Percentiles rank a stretch among this genome's conserved stretches.
These are phyloP conservation scores for Aspergillus biplanus DNA, from an alignment of 495 filamentous ascomycete species.

Conservation along the genomic window DNA sequence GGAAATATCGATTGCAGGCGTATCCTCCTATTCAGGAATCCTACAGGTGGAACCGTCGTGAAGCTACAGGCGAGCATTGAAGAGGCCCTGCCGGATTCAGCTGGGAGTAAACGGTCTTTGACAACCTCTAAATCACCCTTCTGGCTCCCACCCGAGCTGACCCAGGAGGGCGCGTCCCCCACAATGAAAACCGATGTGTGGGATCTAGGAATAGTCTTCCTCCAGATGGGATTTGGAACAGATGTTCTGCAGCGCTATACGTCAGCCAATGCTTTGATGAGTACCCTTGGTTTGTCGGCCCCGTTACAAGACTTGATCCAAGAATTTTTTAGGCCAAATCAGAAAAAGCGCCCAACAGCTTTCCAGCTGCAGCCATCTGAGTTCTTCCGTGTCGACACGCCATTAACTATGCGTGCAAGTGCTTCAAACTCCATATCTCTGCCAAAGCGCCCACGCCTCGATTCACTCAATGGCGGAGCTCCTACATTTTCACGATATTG, in stretches of 20 bases:
- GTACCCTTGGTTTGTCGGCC: conserved; percentile 66
- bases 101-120: conserved; percentile 43
- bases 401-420: conserved; percentile 44
- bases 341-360: conserved; percentile 82
- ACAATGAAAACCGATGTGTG: conserved; percentile 90
- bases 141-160: conserved; percentile 83
- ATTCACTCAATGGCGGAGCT: conserved; percentile 43
- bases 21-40: conserved; percentile 62
- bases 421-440: conserved; percentile 45
- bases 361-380: conserved; percentile 90
- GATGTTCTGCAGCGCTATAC: conserved; percentile 74
- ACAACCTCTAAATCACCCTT: conserved; percentile 71
- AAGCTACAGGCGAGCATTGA: conserved; percentile 49
- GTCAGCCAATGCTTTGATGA: conserved; percentile 71
- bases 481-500: conserved; percentile 69
- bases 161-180: conserved; percentile 58
- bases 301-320: conserved; percentile 77
- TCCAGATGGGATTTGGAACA: conserved; percentile 93
- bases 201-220: conserved; percentile 85
- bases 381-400: conserved; percentile 69
- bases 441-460: conserved; percentile 47
- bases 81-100: conserved; percentile 40
- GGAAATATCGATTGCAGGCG: conserved; percentile 76
- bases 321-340: conserved; percentile 80
- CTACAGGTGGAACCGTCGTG: conserved; percentile 46